phyloP scores from a whole-genome alignment of 108 stramenopile genomes.

The Aurantiochytrium sp. region DNA sequence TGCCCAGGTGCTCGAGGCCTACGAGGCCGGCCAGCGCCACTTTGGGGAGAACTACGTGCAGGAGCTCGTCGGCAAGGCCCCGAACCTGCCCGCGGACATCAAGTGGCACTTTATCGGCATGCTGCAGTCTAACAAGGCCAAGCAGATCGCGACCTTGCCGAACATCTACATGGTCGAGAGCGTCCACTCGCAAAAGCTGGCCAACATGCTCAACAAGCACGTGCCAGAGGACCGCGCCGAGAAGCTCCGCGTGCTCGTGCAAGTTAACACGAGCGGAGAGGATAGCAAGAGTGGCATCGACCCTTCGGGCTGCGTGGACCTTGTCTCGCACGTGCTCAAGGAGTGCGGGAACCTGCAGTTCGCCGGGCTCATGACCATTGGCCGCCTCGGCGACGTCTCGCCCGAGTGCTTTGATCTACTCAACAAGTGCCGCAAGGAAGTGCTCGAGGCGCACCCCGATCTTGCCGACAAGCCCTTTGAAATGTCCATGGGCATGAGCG shows the following conservation, averaged over 20 bases:
- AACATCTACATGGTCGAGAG: slow-evolving; percentile 79
- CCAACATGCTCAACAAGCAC: slow-evolving; percentile 72
- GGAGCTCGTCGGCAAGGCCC: slow-evolving; percentile 88
- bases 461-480: slow-evolving; percentile 53
- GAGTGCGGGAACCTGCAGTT: slow-evolving; percentile 70
- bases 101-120: slow-evolving; percentile 94
- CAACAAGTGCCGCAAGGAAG: not conserved
- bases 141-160: slow-evolving; percentile 68
- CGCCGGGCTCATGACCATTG: slow-evolving; percentile 96
- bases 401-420: not conserved
- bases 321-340: slow-evolving; percentile 57
- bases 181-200: slow-evolving; percentile 79
- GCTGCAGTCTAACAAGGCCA: slow-evolving; percentile 92
- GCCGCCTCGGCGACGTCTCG: slow-evolving; percentile 75
- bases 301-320: slow-evolving; percentile 54
- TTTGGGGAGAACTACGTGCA: slow-evolving; percentile 99
- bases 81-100: slow-evolving; percentile 66
- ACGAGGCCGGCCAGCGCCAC: slow-evolving; percentile 77
- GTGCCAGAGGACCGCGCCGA: not conserved
- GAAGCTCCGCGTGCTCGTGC: slow-evolving; percentile 61
- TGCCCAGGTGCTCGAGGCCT: slow-evolving; percentile 72
- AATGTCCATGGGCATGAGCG: slow-evolving; percentile 97
- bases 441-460: slow-evolving; percentile 51
- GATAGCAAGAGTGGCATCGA: slow-evolving; percentile 83
- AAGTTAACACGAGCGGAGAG: slow-evolving; percentile 94